phyloP scores from a whole-genome alignment of 1,139 yeast species.

The Eremothecium coryli region DNA sequence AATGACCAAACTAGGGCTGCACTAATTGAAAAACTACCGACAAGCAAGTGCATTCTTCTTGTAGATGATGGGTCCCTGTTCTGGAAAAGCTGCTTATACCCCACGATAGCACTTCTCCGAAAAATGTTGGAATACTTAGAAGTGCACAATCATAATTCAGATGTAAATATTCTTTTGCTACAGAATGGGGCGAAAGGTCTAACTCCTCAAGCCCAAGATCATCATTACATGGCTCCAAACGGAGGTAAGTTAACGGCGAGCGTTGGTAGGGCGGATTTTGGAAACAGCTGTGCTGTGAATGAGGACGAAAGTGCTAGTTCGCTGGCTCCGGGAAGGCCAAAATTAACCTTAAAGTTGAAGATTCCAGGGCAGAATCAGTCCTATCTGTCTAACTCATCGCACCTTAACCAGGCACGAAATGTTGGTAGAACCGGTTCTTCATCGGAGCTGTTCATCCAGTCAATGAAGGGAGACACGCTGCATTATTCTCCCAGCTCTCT shows the following conservation, averaged over 20 bases:
- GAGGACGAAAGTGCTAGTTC: too few relatives aligned
- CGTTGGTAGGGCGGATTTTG: too few relatives aligned
- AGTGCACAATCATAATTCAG: conserved; percentile 1
- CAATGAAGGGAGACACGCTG: conserved; percentile 33
- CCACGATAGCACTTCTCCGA: conserved; percentile 18
- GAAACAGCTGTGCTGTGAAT: too few relatives aligned
- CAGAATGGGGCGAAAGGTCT: conserved; percentile 2
- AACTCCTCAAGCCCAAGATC: neutral
- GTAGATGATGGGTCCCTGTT: conserved; percentile 22
- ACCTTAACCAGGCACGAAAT: too few relatives aligned
- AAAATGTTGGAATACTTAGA: conserved; percentile 15
- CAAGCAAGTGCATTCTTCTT: conserved; percentile 14
- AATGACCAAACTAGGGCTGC: conserved; percentile 31
- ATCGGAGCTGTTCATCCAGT: conserved; percentile 29
- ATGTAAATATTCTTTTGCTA: neutral
- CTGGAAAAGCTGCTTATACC: conserved; percentile 14
- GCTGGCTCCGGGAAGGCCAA: conserved; percentile 5
- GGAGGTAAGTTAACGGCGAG: too few relatives aligned
- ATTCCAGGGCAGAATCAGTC: conserved; percentile 1
- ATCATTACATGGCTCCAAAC: too few relatives aligned
- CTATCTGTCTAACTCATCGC: neutral
- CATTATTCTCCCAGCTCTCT: conserved; percentile 33
- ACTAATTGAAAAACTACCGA: conserved; percentile 18
- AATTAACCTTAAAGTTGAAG: neutral
- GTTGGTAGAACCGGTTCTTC: conserved; percentile 7